These are phyloP conservation scores for Dictyostelium firmibasis DNA, from an alignment of 78 protist species.

Conservation along the genomic window DNA sequence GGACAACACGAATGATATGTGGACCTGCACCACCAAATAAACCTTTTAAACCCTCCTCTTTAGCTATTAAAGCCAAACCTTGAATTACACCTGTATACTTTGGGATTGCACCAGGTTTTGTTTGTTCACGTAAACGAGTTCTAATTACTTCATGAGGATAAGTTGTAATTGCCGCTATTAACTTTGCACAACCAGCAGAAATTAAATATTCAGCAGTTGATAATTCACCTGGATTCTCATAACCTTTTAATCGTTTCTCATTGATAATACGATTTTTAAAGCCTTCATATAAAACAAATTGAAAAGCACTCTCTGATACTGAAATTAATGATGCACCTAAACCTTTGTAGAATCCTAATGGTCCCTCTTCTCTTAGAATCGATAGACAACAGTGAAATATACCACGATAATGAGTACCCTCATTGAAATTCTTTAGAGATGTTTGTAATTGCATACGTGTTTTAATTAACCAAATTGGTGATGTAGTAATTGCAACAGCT, in stretches of 20 bases:
- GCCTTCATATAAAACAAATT: conserved; percentile 81
- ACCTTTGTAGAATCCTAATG: conserved; percentile 80
- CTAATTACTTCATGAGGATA: conserved; percentile 89
- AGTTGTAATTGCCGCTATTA: conserved; percentile 78
- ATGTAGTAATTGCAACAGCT: conserved; percentile 66
- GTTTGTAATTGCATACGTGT: conserved; percentile 83
- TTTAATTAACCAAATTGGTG: conserved; percentile 77
- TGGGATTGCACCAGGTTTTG: conserved; percentile 16
- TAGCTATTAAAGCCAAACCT: conserved; percentile 16
- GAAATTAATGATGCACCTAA: conserved; percentile 77
- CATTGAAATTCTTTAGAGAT: conserved; percentile 33
- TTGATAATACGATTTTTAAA: conserved; percentile 36
- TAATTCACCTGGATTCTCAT: conserved; percentile 22
- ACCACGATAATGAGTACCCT: conserved; percentile 59
- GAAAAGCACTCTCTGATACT: conserved; percentile 82
- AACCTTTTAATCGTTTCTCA: not conserved
- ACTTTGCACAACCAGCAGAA: conserved; percentile 67
- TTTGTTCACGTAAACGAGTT: conserved; percentile 81
- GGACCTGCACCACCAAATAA: conserved; percentile 84
- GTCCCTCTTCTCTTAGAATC: conserved; percentile 74
- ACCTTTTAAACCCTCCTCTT: conserved; percentile 81
- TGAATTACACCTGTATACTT: conserved; percentile 56
- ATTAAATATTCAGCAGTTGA: conserved; percentile 68
- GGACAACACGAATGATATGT: conserved; percentile 81
- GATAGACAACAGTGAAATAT: conserved; percentile 45